A percentile compares a stretch with the other conserved stretches of the same genome.
These are phyloP conservation scores for Dicorynia guianensis DNA, from an alignment of 306 rosid genomes.

Conservation along the genomic window DNA sequence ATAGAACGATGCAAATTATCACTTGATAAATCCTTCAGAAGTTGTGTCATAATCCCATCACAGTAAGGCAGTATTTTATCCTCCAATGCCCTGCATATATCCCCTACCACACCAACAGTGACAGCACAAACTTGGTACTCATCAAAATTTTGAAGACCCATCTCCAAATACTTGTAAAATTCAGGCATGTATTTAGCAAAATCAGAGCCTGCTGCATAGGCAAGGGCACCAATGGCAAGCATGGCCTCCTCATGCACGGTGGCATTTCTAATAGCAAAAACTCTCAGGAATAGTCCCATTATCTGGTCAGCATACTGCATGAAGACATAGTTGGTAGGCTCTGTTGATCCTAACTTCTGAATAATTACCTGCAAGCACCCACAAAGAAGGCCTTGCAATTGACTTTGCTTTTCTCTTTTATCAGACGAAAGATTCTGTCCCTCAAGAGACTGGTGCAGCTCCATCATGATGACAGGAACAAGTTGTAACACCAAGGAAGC, in stretches of 20 bases:
- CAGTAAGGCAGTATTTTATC: conserved; percentile 85
- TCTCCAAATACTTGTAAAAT: conserved; percentile 76
- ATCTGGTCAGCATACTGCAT: conserved; percentile 84
- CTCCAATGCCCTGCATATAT: conserved; percentile 89
- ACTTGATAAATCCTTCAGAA: conserved; percentile 86
- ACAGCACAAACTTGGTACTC: conserved; percentile 93
- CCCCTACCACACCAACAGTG: conserved; percentile 97
- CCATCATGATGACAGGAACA: conserved; percentile 75
- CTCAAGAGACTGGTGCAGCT: conserved; percentile 84
- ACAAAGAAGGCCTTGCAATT: conserved; percentile 86
- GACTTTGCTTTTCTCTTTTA: conserved; percentile 80
- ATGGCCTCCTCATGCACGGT: conserved; percentile 94
- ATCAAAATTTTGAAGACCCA: conserved; percentile 93
- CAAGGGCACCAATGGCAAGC: conserved; percentile 97
- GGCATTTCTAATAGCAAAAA: conserved; percentile 89
- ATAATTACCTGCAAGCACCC: conserved; percentile 91
- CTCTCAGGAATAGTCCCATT: conserved; percentile 82
- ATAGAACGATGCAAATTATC: conserved; percentile 90
- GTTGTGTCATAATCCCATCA: conserved; percentile 92
- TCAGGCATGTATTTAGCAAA: conserved; percentile 86
- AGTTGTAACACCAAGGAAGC: conserved; percentile 80
- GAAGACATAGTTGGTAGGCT: conserved; percentile 71
- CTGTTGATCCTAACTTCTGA: conserved; percentile 85
- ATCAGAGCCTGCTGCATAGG: conserved; percentile 77
- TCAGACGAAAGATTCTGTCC: conserved; percentile 81